These are phyloP conservation scores for Cicer bijugum DNA, from an alignment of 306 rosid genomes.

Conservation along the genomic window DNA sequence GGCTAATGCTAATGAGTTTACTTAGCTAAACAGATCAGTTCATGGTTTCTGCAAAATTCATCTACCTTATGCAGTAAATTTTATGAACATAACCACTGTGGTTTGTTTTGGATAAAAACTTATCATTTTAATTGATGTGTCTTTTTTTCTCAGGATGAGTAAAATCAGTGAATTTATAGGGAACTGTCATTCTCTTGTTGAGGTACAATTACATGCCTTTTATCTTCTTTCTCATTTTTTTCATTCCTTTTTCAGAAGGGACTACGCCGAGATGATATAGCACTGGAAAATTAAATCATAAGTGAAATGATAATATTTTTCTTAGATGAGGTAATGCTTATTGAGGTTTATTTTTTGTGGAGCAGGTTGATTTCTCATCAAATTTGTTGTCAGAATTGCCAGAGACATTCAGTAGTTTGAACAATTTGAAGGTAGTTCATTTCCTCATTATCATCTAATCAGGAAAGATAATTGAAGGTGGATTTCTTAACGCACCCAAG, in stretches of 20 bases:
- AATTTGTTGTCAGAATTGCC: slow-evolving; percentile 81
- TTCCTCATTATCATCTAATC: slow-evolving; percentile 16
- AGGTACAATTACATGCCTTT: slow-evolving; percentile 57
- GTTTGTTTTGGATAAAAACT: slow-evolving; percentile 3
- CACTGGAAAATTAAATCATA: slow-evolving; percentile 1
- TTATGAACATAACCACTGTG: slow-evolving; percentile 10
- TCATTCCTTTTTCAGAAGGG: slow-evolving; percentile 3
- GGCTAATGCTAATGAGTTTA: slow-evolving; percentile 7
- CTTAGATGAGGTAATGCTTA: slow-evolving; percentile 15
- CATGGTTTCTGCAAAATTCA: slow-evolving; percentile 18
- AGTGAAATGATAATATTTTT: slow-evolving; percentile 27
- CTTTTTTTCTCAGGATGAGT: slow-evolving; percentile 64
- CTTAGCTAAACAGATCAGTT: slow-evolving; percentile 22
- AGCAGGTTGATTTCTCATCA: slow-evolving; percentile 81
- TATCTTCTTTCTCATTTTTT: slow-evolving; percentile 19
- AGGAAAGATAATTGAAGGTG: slow-evolving; percentile 10
- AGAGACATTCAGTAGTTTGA: slow-evolving; percentile 67
- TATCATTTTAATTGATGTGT: slow-evolving; percentile 19
- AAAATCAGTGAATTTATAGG: slow-evolving; percentile 60
- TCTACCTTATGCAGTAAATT: not conserved
- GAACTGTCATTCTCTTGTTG: slow-evolving; percentile 75
- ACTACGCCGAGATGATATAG: slow-evolving; percentile 26
- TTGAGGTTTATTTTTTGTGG: slow-evolving; percentile 36
- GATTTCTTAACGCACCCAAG: not conserved
- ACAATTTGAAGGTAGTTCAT: slow-evolving; percentile 67